Conservation (phyloP, 805 yeast genomes). For the Myxozyma kluyveri region DNA sequence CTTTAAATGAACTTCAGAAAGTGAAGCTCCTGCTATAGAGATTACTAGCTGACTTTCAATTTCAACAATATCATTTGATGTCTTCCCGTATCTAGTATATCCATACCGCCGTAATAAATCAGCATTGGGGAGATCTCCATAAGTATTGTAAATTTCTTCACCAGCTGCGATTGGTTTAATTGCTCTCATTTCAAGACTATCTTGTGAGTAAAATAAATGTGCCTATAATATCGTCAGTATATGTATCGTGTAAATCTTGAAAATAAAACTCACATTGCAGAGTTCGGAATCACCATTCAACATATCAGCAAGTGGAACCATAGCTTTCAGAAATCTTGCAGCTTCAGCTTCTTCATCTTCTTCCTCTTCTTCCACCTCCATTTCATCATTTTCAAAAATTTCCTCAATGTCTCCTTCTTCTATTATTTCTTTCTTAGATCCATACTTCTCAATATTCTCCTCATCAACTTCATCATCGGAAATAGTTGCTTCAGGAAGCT, state of each 20-base stretch:
- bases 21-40: slow-evolving; percentile 37
- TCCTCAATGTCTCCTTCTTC: slow-evolving; percentile 1
- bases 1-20: slow-evolving; percentile 18
- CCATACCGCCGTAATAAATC: slow-evolving; percentile 90
- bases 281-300: slow-evolving; percentile 78
- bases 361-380: slow-evolving; percentile 24
- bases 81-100: slow-evolving; percentile 54
- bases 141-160: slow-evolving; percentile 80
- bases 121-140: slow-evolving; percentile 88
- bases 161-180: slow-evolving; percentile 57
- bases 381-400: slow-evolving; percentile 29
- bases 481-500: slow-evolving; percentile 18
- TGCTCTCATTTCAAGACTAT: slow-evolving; percentile 65
- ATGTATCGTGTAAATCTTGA: not conserved
- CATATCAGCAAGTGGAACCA: slow-evolving; percentile 93
- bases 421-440: not conserved
- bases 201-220: slow-evolving; percentile 33
- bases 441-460: slow-evolving; percentile 35
- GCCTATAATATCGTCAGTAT: slow-evolving; percentile 34
- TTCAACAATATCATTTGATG: slow-evolving; percentile 70
- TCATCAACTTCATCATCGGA: slow-evolving; percentile 37
- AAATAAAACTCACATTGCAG: slow-evolving; percentile 62
- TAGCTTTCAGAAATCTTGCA: slow-evolving; percentile 55
- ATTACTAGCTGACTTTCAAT: slow-evolving; percentile 49
- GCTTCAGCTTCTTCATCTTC: slow-evolving; percentile 39